These are phyloP conservation scores for Pyricularia sp. DNA, from an alignment of 2,329 filamentous ascomycete genomes.

Conservation along the genomic window DNA sequence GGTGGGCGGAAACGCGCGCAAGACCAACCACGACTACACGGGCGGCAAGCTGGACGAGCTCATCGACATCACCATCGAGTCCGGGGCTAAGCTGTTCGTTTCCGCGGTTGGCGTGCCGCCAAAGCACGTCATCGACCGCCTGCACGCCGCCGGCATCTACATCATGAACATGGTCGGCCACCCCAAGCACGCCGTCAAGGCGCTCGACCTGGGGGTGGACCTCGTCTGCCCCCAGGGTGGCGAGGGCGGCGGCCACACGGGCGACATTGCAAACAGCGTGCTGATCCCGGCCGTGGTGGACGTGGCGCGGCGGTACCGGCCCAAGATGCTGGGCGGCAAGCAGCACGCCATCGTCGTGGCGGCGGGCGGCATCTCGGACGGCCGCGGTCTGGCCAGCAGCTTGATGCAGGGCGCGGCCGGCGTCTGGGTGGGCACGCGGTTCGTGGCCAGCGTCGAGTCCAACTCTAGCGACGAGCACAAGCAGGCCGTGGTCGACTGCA, in stretches of 20 bases:
- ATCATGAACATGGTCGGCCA: constrained; percentile 98
- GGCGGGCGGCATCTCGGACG: constrained; percentile 80
- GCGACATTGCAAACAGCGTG: constrained; percentile 76
- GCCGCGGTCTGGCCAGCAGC: constrained; percentile 67
- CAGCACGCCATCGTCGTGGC: constrained; percentile 72
- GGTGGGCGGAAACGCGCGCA: constrained; percentile 71
- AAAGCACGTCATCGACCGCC: constrained; percentile 56
- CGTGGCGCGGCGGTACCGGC: constrained; percentile 64
- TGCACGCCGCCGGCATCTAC: constrained; percentile 72
- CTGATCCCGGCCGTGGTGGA: constrained; percentile 83
- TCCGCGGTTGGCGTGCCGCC: constrained; percentile 84
- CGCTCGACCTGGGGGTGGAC: constrained; percentile 77
- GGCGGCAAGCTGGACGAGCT: constrained; percentile 79
- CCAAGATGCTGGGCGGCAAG: constrained; percentile 57
- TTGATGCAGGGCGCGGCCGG: constrained; percentile 83
- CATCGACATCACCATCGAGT: constrained; percentile 76
- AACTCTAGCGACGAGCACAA: constrained; percentile 78
- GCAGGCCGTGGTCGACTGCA: constrained; percentile 69
- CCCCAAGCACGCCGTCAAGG: constrained; percentile 84
- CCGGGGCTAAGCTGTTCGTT: constrained; percentile 79
- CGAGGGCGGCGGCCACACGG: constrained; percentile 89
- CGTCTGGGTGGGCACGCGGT: constrained; percentile 91
- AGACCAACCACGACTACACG: constrained; percentile 95
- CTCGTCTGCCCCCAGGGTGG: constrained; percentile 88
- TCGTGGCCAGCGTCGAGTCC: constrained; percentile 76